A percentile compares a stretch with the other conserved stretches of the same genome.
Conservation (phyloP, 2,329 filamentous ascomycete species). For the Stromatinia cepivora region DNA sequence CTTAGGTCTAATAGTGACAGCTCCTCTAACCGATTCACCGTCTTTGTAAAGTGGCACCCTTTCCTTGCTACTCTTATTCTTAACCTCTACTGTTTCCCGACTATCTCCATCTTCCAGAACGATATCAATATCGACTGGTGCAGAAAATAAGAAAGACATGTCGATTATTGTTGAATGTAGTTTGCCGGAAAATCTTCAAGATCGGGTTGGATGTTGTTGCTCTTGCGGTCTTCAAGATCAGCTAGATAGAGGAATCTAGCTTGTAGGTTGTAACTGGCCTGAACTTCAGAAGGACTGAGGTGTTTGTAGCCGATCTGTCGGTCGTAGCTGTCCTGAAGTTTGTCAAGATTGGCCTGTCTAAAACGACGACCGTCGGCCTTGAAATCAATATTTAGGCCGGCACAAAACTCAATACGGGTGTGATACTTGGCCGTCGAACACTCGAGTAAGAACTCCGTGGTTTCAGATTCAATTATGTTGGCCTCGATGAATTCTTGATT, state of each 20-base stretch:
- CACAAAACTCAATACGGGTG: neutral
- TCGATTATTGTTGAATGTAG: neutral
- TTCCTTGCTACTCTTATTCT: constrained; percentile 96
- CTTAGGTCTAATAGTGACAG: constrained; percentile 92
- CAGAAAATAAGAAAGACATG: constrained; percentile 99
- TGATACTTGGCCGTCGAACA: neutral
- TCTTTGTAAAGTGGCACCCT: constrained; percentile 97
- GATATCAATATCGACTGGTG: constrained; percentile 97
- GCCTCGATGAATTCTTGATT: neutral
- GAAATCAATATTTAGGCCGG: neutral
- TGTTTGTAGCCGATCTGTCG: neutral
- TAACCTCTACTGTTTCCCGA: constrained; percentile 92
- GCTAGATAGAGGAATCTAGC: neutral
- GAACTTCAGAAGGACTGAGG: neutral
- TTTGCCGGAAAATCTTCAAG: no score
- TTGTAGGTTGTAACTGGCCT: neutral
- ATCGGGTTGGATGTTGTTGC: neutral
- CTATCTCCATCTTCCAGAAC: constrained; percentile 95
- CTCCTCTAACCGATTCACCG: constrained; percentile 95
- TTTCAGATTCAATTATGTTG: neutral
- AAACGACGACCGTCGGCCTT: neutral
- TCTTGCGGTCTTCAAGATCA: neutral
- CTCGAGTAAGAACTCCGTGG: neutral
- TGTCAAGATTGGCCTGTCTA: neutral
- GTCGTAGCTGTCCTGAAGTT: neutral